A percentile compares a stretch with the other conserved stretches of the same genome.
These are phyloP conservation scores for Apiosordaria backusii DNA, from an alignment of 495 filamentous ascomycete species.

Conservation along the genomic window DNA sequence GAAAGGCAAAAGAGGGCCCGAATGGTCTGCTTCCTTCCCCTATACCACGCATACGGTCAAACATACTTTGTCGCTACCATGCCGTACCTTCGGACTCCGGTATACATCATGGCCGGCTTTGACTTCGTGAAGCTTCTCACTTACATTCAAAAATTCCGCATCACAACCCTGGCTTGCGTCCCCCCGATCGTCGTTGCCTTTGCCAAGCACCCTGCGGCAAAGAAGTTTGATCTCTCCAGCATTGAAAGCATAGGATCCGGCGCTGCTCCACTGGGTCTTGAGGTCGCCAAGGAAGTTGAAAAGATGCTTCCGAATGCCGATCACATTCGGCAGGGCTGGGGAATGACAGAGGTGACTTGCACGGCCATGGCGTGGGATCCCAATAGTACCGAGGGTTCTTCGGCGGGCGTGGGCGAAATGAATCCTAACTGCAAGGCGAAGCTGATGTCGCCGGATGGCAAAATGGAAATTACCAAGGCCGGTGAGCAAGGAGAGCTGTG, in stretches of 20 bases:
- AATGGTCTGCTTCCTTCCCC: constrained; percentile 59
- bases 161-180: constrained; percentile 57
- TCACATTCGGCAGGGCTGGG: constrained; percentile 73
- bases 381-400: constrained; percentile 25
- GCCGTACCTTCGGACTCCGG: constrained; percentile 40
- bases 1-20: constrained; percentile 30
- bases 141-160: constrained; percentile 62
- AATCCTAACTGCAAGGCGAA: constrained; percentile 64
- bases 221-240: constrained; percentile 65
- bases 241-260: constrained; percentile 57
- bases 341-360: constrained; percentile 79
- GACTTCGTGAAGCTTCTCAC: constrained; percentile 68
- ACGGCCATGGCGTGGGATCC: constrained; percentile 60
- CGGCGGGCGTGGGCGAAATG: constrained; percentile 61
- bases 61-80: constrained; percentile 42
- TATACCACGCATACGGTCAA: constrained; percentile 68
- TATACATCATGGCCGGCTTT: constrained; percentile 73
- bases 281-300: constrained; percentile 57
- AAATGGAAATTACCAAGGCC: constrained; percentile 35
- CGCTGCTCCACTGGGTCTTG: constrained; percentile 61
- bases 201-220: constrained; percentile 63
- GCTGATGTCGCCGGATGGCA: constrained; percentile 49
- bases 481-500: constrained; percentile 62
- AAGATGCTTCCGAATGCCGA: constrained; percentile 54
- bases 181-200: constrained; percentile 72